These are phyloP conservation scores for Talaromyces stipitatus DNA, from an alignment of 495 filamentous ascomycete genomes.

Conservation along the genomic window DNA sequence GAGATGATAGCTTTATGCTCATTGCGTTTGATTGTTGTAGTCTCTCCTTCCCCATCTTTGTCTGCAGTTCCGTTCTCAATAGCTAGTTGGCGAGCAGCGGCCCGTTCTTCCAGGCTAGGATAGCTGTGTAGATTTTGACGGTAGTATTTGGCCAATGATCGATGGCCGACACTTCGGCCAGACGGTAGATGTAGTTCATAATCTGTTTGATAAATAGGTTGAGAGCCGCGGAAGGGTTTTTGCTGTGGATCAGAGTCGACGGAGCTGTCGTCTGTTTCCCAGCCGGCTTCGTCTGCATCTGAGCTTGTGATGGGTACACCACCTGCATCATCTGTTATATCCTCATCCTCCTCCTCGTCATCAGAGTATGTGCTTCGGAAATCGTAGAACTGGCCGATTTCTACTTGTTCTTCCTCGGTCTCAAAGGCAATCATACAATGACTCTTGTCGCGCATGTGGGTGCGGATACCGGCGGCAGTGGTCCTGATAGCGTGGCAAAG, in stretches of 20 bases:
- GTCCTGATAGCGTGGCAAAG: conserved; percentile 74
- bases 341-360: conserved; percentile 51
- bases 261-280: conserved; percentile 61
- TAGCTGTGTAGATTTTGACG: conserved; percentile 87
- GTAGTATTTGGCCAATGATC: conserved; percentile 77
- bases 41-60: conserved; percentile 35
- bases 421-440: conserved; percentile 96
- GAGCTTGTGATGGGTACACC: conserved; percentile 30
- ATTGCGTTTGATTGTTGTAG: conserved; percentile 25
- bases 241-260: conserved; percentile 13
- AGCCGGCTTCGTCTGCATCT: conserved; percentile 58
- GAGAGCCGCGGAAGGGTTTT: conserved; percentile 35
- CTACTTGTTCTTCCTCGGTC: conserved; percentile 81
- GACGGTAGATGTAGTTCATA: conserved; percentile 92
- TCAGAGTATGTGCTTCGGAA: conserved; percentile 94
- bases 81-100: conserved; percentile 30
- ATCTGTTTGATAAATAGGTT: conserved; percentile 78
- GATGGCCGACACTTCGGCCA: conserved; percentile 83
- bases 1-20: conserved; percentile 53
- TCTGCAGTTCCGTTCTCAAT: conserved; percentile 30
- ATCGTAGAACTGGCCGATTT: conserved; percentile 97
- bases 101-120: conserved; percentile 56
- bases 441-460: conserved; percentile 93
- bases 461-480: conserved; percentile 68
- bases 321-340: conserved; percentile 28